Base-by-base conservation (phyloP, 208 protist species). In the Wallacemonas rigidus region DNA sequence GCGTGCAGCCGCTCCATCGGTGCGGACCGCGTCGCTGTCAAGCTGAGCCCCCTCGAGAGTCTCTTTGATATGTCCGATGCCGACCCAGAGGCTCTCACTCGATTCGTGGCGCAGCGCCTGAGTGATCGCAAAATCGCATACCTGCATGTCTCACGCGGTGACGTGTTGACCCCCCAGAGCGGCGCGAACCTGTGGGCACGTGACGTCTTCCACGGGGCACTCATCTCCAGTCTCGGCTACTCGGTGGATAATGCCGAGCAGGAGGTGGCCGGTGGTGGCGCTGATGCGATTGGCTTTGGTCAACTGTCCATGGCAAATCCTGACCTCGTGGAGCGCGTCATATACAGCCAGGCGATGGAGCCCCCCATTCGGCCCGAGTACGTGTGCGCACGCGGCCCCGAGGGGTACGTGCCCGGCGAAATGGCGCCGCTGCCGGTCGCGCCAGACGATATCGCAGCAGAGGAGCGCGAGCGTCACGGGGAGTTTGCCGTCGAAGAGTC, bases 261-360 rank as follows among this genome's bases (percentile, higher is more conserved):
- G 61, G 71, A 11, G 47, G 62, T 82, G 35, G 51, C 51, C 36
- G 5, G 64, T 51, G 72, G 78, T 6, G 50, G 54, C 50, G 72
- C 79, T 47, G 71, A 81, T 45, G 73, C 71, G 11, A 79, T 89
- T 36, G 60, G 65, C 47, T 76, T 90, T 58, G 80, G 77, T 3
- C 35, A 65, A 12, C 62, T 60, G 11, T 82, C 74, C 14, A 73
- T 92, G 26, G 67, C 84, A 4, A 90, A 92, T 70, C 84, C 87
- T 2, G 87, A 92, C 75, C 72, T 92, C 7, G 71, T 81, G 17
- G 60, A 84, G 17, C 71, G 76, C 15, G 67, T 70, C n/a, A 39
- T 57, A 17, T 15, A 61, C 67, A 69, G 74, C 38, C 39, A 38
- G 2, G 47, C 53, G 5, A 78, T 48, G 9, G 63, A 53, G 73